Evolutionary conservation across 78 protist genomes (phyloP), one percentile per base, ranked within the genome.

Genomic region (Dictyostelium firmibasis): DNA sequence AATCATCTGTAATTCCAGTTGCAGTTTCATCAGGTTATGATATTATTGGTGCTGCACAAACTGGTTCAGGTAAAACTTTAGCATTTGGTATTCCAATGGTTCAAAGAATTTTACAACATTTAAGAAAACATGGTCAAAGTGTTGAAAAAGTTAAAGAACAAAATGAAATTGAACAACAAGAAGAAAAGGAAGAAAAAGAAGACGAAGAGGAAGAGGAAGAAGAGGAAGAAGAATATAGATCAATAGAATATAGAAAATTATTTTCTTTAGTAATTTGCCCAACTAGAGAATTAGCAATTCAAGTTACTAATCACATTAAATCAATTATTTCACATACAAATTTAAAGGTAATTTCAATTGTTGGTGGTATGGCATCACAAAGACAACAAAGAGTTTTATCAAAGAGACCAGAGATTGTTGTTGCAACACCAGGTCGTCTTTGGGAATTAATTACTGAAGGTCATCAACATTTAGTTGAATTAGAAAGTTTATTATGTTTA

Each of bases 41-140:
- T 87, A 69, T 95, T 74, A 86, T 95, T 77, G 97, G 97, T 85
- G 97, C 97, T 20, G 97, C 97, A 13, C 91, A 95, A 75, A 95
- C 97, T 69, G 98, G 99, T 64, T 96, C 97, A 3, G 99, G 99
- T 33, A 98, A 98, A 86, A 98, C 99, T 18, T 91, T 98, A 14
- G 98, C 98, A n/a, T 98, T 98, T 74, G 97, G 95, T 29, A 81
- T 98, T 18, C 99, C 99, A 83, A 87, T 95, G 83, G 31, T 95
- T n/a, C 83, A 95, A 41, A 93, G 75, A 25, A 78, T 96, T 36
- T 57, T 96, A 76, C 38, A 78, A 47, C 81, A 77, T 62, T 41
- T 76, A 38, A 81, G 75, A 81, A 81, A 81, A 27, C 57, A 81
- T 81, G 47, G 60, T 31, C 81, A 38, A 29, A 11, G 14, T 14